Evolutionary conservation across 192 early-diverging fungal species (phyloP), one percentile per base, ranked within the genome.

Genomic region (Phlyctochytrium bullatum): DNA sequence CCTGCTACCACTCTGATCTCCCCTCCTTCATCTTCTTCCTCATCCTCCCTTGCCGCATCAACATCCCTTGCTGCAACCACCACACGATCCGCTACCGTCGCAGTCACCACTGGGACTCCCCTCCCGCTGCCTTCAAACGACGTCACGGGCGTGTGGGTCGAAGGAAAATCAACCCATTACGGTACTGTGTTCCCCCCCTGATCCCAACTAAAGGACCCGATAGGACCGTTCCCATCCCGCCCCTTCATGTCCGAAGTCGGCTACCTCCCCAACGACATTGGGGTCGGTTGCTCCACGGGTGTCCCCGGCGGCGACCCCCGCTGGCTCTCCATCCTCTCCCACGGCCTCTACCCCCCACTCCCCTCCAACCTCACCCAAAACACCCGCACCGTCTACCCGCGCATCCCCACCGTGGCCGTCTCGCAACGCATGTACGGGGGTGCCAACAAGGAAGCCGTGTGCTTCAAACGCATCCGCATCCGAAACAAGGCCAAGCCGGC

Each of bases 241-340:
- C 76, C 76, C 10, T 30, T 59, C 29, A 32, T 40, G 3, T 53
- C 53, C n/a, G 76, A 78, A 29, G 32, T 59, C 28, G 76, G 76
- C 3, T 78, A 76, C 53, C 59, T 28, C 29, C 34, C 62, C 17
- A 62, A 68, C 30, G 76, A 76, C 34, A 53, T 72, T n/a, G 76
- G 76, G 2, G 74, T 78, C 23, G 77, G 77, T 1, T 79, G 77
- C 52, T 73, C 74, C 0, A 73, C 62, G 28, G 77, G 77, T 2
- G 50, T 47, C 31, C 62, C 27, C 14, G 74, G 73, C 27, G 73
- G 74, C 27, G 74, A 79, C 52, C 74, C 77, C 35, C 40, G 56
- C 31, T 76, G 76, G 76, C 71, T 75, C 36, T 47, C 60, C 28
- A 77, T 77, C 34, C 34, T 77, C 10, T 28, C 58, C 6, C 30